Percentiles rank a stretch among this genome's conserved stretches.
phyloP scores from a whole-genome alignment of 352 stramenopile genomes.

The Phytophthora pseudosyringae region DNA sequence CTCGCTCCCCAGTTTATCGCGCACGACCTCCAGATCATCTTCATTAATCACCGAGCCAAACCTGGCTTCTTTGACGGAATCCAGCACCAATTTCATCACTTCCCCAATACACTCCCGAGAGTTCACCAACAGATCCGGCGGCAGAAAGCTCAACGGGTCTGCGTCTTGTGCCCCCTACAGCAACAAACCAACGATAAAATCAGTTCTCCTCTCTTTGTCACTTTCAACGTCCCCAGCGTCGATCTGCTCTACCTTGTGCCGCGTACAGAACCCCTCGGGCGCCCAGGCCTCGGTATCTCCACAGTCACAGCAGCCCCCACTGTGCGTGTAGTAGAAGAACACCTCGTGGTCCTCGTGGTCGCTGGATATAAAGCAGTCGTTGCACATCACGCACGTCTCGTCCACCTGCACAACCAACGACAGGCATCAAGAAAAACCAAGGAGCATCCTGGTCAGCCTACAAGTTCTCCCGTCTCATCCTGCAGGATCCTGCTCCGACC shows the following conservation, averaged over 20 bases:
- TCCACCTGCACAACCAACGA: slow-evolving; percentile 76
- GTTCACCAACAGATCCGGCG: slow-evolving; percentile 59
- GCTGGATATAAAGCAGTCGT: slow-evolving; percentile 96
- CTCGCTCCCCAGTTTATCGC: slow-evolving; percentile 58
- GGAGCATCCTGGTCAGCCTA: slow-evolving; percentile 15
- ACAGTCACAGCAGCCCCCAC: slow-evolving; percentile 98
- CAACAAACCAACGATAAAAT: slow-evolving; percentile 9
- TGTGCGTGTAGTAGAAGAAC: slow-evolving; percentile 95
- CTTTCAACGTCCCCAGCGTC: background rate
- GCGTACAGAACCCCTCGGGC: slow-evolving; percentile 93
- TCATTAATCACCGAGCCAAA: slow-evolving; percentile 62
- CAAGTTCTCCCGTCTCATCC: background rate
- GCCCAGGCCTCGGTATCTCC: slow-evolving; percentile 97
- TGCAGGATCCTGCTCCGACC: slow-evolving; percentile 31
- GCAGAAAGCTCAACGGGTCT: slow-evolving; percentile 64
- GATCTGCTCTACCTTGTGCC: slow-evolving; percentile 81
- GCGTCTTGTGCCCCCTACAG: slow-evolving; percentile 74
- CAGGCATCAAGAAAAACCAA: slow-evolving; percentile 16
- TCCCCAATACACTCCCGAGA: slow-evolving; percentile 66
- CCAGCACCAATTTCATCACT: slow-evolving; percentile 73
- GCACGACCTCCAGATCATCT: slow-evolving; percentile 54
- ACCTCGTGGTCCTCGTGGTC: slow-evolving; percentile 95
- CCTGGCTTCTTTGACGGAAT: slow-evolving; percentile 69
- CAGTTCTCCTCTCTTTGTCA: background rate
- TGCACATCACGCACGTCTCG: slow-evolving; percentile 97